Conservation (phyloP, 2,329 filamentous ascomycete genomes). For the Leptodontidium sp. region DNA sequence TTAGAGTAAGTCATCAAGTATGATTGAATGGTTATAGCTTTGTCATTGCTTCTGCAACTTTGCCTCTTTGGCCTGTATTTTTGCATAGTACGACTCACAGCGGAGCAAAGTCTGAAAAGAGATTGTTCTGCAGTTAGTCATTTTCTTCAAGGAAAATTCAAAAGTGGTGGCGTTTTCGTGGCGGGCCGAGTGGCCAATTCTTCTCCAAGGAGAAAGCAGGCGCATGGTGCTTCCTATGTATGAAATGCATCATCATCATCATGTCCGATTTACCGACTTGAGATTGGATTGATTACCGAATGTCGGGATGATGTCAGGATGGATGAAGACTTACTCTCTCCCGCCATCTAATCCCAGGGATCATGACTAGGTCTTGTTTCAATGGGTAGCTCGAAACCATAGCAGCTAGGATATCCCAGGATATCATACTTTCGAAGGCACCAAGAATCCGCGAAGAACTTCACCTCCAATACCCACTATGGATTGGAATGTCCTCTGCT, state of each 20-base stretch:
- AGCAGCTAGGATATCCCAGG: background rate
- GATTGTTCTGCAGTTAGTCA: no score
- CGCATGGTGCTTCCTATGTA: no score
- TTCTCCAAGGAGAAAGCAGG: no score
- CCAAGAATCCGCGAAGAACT: background rate
- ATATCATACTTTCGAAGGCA: slow-evolving; percentile 2
- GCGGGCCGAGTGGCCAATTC: no score
- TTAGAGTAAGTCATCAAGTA: no score
- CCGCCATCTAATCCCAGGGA: background rate
- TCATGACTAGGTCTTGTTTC: slow-evolving; percentile 2
- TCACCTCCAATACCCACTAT: background rate
- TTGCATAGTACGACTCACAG: no score
- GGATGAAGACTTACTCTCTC: background rate
- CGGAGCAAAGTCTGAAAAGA: no score
- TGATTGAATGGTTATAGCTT: no score
- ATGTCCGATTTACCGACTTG: background rate
- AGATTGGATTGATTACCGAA: background rate
- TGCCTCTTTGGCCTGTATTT: no score
- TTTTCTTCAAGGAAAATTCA: no score
- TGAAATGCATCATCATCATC: background rate
- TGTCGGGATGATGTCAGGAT: background rate
- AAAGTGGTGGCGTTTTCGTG: no score
- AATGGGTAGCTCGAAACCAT: background rate
- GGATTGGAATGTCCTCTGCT: background rate
- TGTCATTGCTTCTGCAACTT: no score